Evolutionary conservation across 345 rosid species (phyloP), one percentile per base, ranked within the genome.

Genomic region (Moricandia moricandioides): DNA sequence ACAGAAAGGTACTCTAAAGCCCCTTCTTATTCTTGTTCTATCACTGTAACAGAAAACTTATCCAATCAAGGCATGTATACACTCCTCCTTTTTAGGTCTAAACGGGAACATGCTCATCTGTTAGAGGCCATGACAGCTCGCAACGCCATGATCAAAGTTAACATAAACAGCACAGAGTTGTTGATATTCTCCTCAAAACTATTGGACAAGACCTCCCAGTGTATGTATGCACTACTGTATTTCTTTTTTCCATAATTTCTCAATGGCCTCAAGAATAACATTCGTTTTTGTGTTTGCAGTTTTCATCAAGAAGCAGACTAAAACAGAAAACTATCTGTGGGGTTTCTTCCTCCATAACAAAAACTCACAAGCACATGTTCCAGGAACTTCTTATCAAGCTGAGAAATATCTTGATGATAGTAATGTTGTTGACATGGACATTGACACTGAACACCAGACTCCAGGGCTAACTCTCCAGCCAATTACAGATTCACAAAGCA

Each of bases 131-230:
- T 89, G 85, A 82, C 34, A 24, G 60, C n/a, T 26, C 56, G 76
- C 58, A 72, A 83, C 58, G 75, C 69, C 49, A 82, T 70, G 69
- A 73, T 87, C 75, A 85, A 72, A 84, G 71, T 76, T 82, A 63
- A 66, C 16, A 34, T 87, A 21, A 77, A 80, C 72, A 88, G 83
- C 69, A 47, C 70, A 14, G 85, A 86, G 71, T 77, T 92, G 84
- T 71, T 89, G 74, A 80, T 92, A 82, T 92, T 83, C 67, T 74
- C 93, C 40, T 85, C 92, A 6, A 85, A 75, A 64, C 81, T 79
- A 54, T 78, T 92, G 63, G 81, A 83, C 34, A 49, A 18, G 13
- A 85, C 79, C 68, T 73, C 83, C 16, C 84, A 63, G 67, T 78
- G 97, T 89, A 81, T 78, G 88, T 7, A n/a, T n/a, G n/a, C n/a